These are phyloP conservation scores for Xanthoparmelia taractica DNA, from an alignment of 495 filamentous ascomycete species.

Conservation along the genomic window DNA sequence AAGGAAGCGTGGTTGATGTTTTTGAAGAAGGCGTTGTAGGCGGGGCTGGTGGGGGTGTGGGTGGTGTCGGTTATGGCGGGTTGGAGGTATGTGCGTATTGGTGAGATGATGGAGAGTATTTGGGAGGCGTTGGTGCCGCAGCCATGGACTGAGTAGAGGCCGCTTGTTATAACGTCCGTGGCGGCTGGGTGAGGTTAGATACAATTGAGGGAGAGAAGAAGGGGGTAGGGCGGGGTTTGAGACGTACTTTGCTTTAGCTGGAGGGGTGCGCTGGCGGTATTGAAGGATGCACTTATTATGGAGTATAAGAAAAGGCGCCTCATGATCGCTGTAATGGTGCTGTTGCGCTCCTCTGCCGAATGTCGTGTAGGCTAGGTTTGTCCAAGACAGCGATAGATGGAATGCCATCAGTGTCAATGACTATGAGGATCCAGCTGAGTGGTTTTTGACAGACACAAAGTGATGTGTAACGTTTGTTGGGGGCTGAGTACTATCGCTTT, in stretches of 20 bases:
- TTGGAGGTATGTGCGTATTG: neutral
- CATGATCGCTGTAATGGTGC: neutral
- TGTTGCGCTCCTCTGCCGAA: neutral
- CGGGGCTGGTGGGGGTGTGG: neutral
- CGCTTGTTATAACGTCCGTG: neutral
- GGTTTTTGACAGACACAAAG: too few species aligned
- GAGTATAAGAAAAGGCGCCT: neutral
- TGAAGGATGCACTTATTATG: neutral
- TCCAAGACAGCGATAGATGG: too few species aligned
- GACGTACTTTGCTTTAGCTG: neutral
- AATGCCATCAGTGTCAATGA: too few species aligned
- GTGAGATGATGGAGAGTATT: neutral
- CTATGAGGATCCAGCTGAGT: too few species aligned
- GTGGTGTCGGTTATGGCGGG: neutral
- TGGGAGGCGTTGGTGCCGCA: neutral
- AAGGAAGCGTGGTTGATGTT: neutral
- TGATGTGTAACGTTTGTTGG: too few species aligned
- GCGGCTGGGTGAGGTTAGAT: neutral
- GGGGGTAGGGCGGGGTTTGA: neutral
- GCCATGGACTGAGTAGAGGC: constrained; percentile 1
- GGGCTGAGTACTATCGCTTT: too few species aligned
- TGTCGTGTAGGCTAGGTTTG: too few species aligned
- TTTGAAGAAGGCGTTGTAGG: constrained; percentile 2
- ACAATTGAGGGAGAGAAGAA: too few species aligned
- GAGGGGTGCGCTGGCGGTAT: neutral